These are phyloP conservation scores for Urochloa ruziziensis DNA, from an alignment of 176 grass and related monocot species.

Conservation along the genomic window DNA sequence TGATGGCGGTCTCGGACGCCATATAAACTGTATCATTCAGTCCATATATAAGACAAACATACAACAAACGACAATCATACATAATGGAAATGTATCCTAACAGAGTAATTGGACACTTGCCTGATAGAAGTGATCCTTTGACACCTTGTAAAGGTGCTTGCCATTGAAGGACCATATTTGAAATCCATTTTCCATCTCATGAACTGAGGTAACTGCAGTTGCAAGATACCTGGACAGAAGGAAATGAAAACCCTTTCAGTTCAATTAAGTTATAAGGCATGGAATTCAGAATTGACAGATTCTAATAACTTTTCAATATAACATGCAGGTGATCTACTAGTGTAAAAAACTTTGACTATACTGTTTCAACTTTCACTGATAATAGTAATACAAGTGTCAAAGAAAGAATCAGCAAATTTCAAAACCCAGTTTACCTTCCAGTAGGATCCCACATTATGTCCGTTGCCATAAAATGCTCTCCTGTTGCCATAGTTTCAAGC, in stretches of 20 bases:
- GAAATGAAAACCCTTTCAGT: constrained; percentile 1
- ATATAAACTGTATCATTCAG: constrained; percentile 59
- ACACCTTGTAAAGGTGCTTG: constrained; percentile 79
- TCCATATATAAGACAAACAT: not conserved
- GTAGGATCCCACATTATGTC: constrained; percentile 97
- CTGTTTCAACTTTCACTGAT: not conserved
- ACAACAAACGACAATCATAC: not conserved
- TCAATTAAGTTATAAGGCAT: not conserved
- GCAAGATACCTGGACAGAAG: constrained; percentile 59
- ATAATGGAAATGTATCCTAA: not conserved
- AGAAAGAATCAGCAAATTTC: not conserved
- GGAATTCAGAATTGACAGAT: not conserved
- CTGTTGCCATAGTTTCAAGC: constrained; percentile 89
- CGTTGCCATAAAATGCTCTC: constrained; percentile 96
- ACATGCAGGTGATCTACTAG: not conserved
- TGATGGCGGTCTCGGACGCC: constrained; percentile 67
- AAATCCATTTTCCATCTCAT: constrained; percentile 98
- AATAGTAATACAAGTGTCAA: not conserved
- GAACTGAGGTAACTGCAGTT: constrained; percentile 79
- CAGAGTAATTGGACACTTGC: constrained; percentile 23
- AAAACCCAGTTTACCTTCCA: constrained; percentile 52
- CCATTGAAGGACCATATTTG: constrained; percentile 86
- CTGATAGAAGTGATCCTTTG: constrained; percentile 98
- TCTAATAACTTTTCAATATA: not conserved
- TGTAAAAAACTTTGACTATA: not conserved